Evolutionary conservation across 2,329 filamentous ascomycete species (phyloP).

Genomic region (Nothophoma quercina): DNA sequence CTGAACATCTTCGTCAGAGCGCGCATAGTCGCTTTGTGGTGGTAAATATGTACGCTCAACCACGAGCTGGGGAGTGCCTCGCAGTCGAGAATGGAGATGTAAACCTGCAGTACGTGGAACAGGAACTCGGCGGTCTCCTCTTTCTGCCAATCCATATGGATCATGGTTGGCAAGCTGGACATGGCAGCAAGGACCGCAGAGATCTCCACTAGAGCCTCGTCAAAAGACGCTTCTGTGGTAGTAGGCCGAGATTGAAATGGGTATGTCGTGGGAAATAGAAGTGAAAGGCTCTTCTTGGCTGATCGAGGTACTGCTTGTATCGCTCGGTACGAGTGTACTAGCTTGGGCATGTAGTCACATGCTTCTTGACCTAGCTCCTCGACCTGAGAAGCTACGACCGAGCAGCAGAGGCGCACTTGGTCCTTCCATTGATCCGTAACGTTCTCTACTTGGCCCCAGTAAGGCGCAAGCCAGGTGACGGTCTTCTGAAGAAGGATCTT

Average conservation of each 20-base stretch:
- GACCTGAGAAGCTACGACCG: slow-evolving; percentile 86
- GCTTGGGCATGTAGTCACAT: slow-evolving; percentile 87
- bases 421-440: slow-evolving; percentile 89
- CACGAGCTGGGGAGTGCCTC: slow-evolving; percentile 89
- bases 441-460: slow-evolving; percentile 81
- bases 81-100: slow-evolving; percentile 87
- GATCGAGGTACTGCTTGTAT: slow-evolving; percentile 72
- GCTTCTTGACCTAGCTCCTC: slow-evolving; percentile 80
- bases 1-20: slow-evolving; percentile 82
- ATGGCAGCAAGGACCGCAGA: slow-evolving; percentile 86
- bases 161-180: slow-evolving; percentile 74
- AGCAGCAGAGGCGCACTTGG: slow-evolving; percentile 92
- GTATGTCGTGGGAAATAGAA: slow-evolving; percentile 89
- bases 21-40: slow-evolving; percentile 88
- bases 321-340: slow-evolving; percentile 86
- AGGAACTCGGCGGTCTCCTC: slow-evolving; percentile 78
- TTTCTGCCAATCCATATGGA: slow-evolving; percentile 77
- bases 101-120: slow-evolving; percentile 80
- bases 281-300: slow-evolving; percentile 71
- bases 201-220: slow-evolving; percentile 88
- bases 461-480: slow-evolving; percentile 87
- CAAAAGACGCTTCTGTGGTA: slow-evolving; percentile 69
- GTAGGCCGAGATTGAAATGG: slow-evolving; percentile 82
- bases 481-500: slow-evolving; percentile 80
- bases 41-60: slow-evolving; percentile 92